Evolutionary conservation across 2,329 filamentous ascomycete species (phyloP).

Genomic region (Alternaria arborescens): DNA sequence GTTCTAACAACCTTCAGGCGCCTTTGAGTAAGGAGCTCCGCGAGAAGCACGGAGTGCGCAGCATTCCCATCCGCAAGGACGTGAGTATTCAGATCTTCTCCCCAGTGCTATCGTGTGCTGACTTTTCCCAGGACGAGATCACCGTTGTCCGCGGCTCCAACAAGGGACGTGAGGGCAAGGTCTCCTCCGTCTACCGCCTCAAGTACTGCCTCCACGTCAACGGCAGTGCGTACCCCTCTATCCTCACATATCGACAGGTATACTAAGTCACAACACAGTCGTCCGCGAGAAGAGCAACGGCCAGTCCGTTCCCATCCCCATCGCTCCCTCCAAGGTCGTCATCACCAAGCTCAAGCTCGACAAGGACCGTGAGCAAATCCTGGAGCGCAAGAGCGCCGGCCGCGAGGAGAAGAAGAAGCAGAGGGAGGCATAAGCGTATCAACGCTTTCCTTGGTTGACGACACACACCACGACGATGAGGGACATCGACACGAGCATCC

Average conservation of each 20-base stretch:
- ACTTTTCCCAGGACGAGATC: slow-evolving; percentile 72
- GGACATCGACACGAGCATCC: slow-evolving; percentile 45
- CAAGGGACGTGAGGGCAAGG: slow-evolving; percentile 99
- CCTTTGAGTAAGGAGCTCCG: slow-evolving; percentile 78
- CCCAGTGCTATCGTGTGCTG: slow-evolving; percentile 32
- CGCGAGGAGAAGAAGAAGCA: slow-evolving; percentile 80
- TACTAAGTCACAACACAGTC: slow-evolving; percentile 59
- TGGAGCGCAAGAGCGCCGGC: slow-evolving; percentile 83
- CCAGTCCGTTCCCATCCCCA: slow-evolving; percentile 91
- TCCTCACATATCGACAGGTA: neutral
- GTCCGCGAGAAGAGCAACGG: slow-evolving; percentile 97
- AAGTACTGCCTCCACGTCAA: slow-evolving; percentile 98
- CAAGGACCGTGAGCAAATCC: slow-evolving; percentile 90
- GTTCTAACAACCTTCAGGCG: slow-evolving; percentile 49
- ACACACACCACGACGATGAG: slow-evolving; percentile 50
- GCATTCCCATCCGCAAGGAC: slow-evolving; percentile 95
- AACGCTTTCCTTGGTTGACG: slow-evolving; percentile 45
- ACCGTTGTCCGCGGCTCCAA: slow-evolving; percentile 88
- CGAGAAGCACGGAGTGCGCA: slow-evolving; percentile 96
- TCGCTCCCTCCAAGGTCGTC: slow-evolving; percentile 96
- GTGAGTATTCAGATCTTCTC: slow-evolving; percentile 33
- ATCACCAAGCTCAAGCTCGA: slow-evolving; percentile 99
- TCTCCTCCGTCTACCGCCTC: slow-evolving; percentile 80
- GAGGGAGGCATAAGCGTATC: slow-evolving; percentile 59
- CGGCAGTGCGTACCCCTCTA: slow-evolving; percentile 61